Evolutionary conservation across 768 basidiomycete species (phyloP).

Genomic region (Tricholomella constricta): DNA sequence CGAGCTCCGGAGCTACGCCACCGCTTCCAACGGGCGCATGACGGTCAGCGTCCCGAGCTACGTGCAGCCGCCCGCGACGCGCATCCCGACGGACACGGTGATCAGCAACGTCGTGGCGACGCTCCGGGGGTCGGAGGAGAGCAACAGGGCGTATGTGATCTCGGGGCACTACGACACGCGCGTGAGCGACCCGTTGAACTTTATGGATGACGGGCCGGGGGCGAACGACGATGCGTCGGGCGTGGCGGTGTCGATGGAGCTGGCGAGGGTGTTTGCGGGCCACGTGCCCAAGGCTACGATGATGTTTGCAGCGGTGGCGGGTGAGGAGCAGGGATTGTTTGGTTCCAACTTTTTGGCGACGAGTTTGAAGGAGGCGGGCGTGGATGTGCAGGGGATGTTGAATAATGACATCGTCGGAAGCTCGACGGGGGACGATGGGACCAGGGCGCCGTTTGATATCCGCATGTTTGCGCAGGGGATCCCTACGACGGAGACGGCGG

Average conservation of each 20-base stretch:
- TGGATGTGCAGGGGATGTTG: constrained; percentile 58
- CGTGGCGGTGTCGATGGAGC: constrained; percentile 56
- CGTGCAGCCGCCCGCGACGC: constrained; percentile 37
- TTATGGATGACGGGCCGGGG: constrained; percentile 48
- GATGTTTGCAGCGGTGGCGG: constrained; percentile 52
- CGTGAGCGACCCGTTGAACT: constrained; percentile 39
- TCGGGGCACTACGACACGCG: constrained; percentile 60
- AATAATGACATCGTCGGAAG: constrained; percentile 61
- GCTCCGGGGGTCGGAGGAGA: constrained; percentile 46
- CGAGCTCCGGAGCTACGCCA: constrained; percentile 42
- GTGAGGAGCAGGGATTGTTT: constrained; percentile 55
- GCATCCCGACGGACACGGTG: constrained; percentile 43
- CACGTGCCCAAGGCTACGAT: constrained; percentile 50
- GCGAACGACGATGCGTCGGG: constrained; percentile 58
- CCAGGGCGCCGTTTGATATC: constrained; percentile 47
- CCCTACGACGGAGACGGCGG: constrained; percentile 43
- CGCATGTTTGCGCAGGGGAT: constrained; percentile 56
- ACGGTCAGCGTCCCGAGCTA: constrained; percentile 47
- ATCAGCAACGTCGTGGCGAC: constrained; percentile 57
- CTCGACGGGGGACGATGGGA: constrained; percentile 49
- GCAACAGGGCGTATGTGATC: constrained; percentile 53
- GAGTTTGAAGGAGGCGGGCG: constrained; percentile 40
- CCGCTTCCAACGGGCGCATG: constrained; percentile 42
- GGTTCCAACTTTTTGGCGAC: constrained; percentile 51
- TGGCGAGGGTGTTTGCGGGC: constrained; percentile 52